These are phyloP conservation scores for Beauveria varroae DNA, from an alignment of 2,329 filamentous ascomycete genomes.

Conservation along the genomic window DNA sequence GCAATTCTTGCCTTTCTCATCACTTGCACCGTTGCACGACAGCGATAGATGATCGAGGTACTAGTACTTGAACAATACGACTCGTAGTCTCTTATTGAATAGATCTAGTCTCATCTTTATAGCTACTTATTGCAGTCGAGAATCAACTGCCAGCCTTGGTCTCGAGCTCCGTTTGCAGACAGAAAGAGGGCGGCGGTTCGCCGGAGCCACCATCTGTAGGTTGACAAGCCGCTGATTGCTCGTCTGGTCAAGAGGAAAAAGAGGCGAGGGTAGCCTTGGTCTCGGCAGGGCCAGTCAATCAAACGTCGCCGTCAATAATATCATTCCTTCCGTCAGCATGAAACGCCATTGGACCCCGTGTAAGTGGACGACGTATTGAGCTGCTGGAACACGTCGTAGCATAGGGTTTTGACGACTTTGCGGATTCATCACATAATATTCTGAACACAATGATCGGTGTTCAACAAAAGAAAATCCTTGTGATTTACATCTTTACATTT, in stretches of 20 bases:
- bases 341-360: background rate
- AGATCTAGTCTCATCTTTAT: no score
- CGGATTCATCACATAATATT: background rate
- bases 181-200: conserved; percentile 1
- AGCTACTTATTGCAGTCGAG: background rate
- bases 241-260: conserved; percentile 3
- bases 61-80: no score
- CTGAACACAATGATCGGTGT: no score
- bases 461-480: no score
- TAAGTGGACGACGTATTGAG: background rate
- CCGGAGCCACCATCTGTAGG: background rate
- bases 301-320: conserved; percentile 5
- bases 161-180: conserved; percentile 2
- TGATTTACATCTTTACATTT: background rate
- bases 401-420: background rate
- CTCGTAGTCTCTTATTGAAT: no score
- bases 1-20: no score
- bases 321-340: background rate
- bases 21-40: no score
- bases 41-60: no score
- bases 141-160: conserved; percentile 17
- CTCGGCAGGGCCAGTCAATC: conserved; percentile 16
- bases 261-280: conserved; percentile 12
- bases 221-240: conserved; percentile 8
- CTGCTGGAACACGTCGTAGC: conserved; percentile 7